Base-by-base conservation (phyloP, 768 basidiomycete species). In the Tricholoma flavovirens region DNA sequence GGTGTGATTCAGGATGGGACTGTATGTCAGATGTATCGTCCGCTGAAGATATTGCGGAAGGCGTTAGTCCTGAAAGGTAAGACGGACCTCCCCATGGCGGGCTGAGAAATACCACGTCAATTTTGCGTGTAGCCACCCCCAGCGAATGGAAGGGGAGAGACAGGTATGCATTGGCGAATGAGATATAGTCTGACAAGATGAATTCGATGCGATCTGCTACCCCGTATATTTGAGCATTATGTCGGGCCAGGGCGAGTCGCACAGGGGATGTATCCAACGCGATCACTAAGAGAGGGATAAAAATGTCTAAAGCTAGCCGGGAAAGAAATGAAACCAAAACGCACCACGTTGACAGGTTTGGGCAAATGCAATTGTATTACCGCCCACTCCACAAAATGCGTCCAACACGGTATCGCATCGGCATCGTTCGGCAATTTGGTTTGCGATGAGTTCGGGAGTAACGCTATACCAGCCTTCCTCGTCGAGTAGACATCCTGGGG, bases 391-490 rank as follows among this genome's bases (percentile, higher is more conserved):
- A 65, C 95, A 98, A 68, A 98, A 99, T 0, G 94, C 92, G 66
- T 98, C 97, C 33, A 96, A 77, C 57, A 97, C 77, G 3, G 86
- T 87, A 58, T 83, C 83, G 60, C 88, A 92, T 7, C 88, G 82
- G 75, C 96, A 97, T 21, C 95, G 77, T 61, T 96, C 89, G 0
- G 97, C 96, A 45, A 98, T 98, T 67, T 93, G 94, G 57, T 82
- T 71, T 7, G 95, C 97, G n/a, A 99, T 84, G 36, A 78, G 79
- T 64, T 98, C 94, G 0, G 97, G 96, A 0, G 97, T 99, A 56
- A 98, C 87, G 59, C 90, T 93, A 71, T 89, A 98, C 96, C 95
- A 98, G n/a, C 96, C 96, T 68, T 96, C 93, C 61, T 90, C 84
- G 60, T 98, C 97, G 10, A 98, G 74, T 2, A 97, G 76, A 66